Percentiles rank a stretch among this genome's conserved stretches.
phyloP scores from a whole-genome alignment of 2,329 filamentous ascomycete species.

The Fonsecaea pugnacius region DNA sequence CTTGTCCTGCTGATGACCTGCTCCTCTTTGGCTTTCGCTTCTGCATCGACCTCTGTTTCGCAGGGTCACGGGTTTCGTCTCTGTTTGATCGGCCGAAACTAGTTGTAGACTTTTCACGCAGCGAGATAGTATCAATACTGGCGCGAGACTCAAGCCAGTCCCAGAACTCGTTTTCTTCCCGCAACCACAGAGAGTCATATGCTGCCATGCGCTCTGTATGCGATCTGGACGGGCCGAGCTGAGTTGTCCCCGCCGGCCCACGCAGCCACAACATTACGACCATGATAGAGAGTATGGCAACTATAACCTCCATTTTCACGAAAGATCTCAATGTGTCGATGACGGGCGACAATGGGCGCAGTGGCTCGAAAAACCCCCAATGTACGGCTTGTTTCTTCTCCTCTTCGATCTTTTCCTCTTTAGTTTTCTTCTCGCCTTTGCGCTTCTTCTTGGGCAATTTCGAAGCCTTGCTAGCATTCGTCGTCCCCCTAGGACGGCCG shows the following conservation, averaged over 20 bases:
- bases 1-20: slow-evolving; percentile 41
- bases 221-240: slow-evolving; percentile 38
- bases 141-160: slow-evolving; percentile 89
- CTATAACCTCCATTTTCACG: slow-evolving; percentile 75
- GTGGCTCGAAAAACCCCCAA: slow-evolving; percentile 83
- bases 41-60: slow-evolving; percentile 28
- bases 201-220: slow-evolving; percentile 72
- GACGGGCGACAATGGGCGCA: slow-evolving; percentile 71
- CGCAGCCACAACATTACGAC: slow-evolving; percentile 76
- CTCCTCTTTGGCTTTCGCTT: slow-evolving; percentile 39
- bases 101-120: slow-evolving; percentile 39
- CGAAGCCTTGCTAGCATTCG: slow-evolving; percentile 51
- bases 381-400: slow-evolving; percentile 52
- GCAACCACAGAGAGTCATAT: slow-evolving; percentile 91
- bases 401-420: slow-evolving; percentile 49
- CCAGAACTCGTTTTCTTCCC: slow-evolving; percentile 88
- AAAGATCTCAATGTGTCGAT: slow-evolving; percentile 71
- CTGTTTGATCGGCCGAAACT: slow-evolving; percentile 8
- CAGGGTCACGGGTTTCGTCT: slow-evolving; percentile 34
- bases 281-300: slow-evolving; percentile 73
- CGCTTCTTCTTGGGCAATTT: slow-evolving; percentile 62
- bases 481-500: slow-evolving; percentile 61
- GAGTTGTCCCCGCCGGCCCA: slow-evolving; percentile 39
- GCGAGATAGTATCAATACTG: slow-evolving; percentile 64
- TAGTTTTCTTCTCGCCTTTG: slow-evolving; percentile 62